Conservation (phyloP, 2,329 filamentous ascomycete species). For the Phialophora verrucosa region DNA sequence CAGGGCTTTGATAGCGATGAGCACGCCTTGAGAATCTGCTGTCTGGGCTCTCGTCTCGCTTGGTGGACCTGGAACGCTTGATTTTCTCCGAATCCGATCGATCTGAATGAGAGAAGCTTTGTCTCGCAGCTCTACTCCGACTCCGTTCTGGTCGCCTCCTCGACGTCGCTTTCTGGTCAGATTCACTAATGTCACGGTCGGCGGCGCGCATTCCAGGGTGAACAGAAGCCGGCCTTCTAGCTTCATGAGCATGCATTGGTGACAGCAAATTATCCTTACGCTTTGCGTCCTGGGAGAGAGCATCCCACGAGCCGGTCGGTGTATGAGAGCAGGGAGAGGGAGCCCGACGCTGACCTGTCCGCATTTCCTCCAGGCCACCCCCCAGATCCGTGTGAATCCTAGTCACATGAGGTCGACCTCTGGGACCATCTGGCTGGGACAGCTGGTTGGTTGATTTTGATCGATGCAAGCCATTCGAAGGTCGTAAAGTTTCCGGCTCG, state of each 20-base stretch:
- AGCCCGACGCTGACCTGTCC: constrained; percentile 29
- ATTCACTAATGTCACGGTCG: constrained; percentile 30
- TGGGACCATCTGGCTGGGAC: constrained; percentile 10
- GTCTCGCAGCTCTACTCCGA: constrained; percentile 25
- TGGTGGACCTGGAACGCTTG: constrained; percentile 15
- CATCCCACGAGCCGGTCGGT: constrained; percentile 2
- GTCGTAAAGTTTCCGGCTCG: constrained; percentile 10
- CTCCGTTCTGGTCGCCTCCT: constrained; percentile 27
- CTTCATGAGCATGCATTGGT: constrained; percentile 28
- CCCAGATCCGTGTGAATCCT: constrained; percentile 38
- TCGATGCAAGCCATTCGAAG: constrained; percentile 22
- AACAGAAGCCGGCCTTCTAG: constrained; percentile 26
- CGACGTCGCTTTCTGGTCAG: constrained; percentile 27
- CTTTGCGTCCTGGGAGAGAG: constrained; percentile 12
- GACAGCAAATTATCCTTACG: constrained; percentile 25
- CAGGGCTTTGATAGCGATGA: constrained; percentile 32
- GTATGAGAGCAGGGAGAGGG: constrained; percentile 38
- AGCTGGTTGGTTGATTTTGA: constrained; percentile 35
- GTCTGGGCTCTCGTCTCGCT: constrained; percentile 14
- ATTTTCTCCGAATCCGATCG: constrained; percentile 29
- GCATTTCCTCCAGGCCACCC: constrained; percentile 27
- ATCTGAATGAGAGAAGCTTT: constrained; percentile 31
- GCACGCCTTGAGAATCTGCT: constrained; percentile 13
- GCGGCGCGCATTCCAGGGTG: constrained; percentile 17
- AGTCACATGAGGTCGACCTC: constrained; percentile 37